phyloP scores from a whole-genome alignment of 371 early-diverging fungal species.

The Chytridium lagenaria region DNA sequence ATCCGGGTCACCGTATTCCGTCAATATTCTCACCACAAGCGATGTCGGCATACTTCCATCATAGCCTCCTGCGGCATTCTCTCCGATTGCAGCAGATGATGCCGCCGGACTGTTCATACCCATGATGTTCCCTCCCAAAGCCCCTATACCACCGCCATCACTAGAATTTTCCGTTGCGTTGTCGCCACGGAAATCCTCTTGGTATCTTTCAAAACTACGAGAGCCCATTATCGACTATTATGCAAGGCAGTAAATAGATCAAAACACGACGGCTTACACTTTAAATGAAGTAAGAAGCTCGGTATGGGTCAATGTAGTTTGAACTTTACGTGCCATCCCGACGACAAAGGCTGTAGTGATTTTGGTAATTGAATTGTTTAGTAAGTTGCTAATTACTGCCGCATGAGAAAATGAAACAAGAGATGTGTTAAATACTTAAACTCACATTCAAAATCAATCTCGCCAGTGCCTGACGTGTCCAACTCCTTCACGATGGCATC shows the following conservation, averaged over 20 bases:
- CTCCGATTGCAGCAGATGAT: not conserved
- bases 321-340: constrained; percentile 54
- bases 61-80: constrained; percentile 14
- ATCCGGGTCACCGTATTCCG: constrained; percentile 43
- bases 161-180: too few relatives aligned
- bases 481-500: constrained; percentile 59
- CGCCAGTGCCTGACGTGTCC: constrained; percentile 50
- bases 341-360: constrained; percentile 56
- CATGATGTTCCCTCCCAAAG: too few relatives aligned
- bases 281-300: constrained; percentile 47
- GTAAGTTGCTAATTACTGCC: too few relatives aligned
- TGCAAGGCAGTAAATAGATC: not conserved
- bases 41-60: constrained; percentile 46
- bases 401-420: too few relatives aligned
- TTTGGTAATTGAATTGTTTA: too few relatives aligned
- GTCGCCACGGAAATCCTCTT: not conserved
- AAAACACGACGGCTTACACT: too few relatives aligned
- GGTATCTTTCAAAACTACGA: not conserved
- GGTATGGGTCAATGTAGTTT: constrained; percentile 47
- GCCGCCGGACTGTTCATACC: too few relatives aligned
- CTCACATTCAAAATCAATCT: constrained; percentile 59
- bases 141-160: too few relatives aligned
- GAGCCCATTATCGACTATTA: not conserved
- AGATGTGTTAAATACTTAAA: too few relatives aligned
- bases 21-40: constrained; percentile 40